Conservation (phyloP, 805 yeast genomes). For the Candida montana region DNA sequence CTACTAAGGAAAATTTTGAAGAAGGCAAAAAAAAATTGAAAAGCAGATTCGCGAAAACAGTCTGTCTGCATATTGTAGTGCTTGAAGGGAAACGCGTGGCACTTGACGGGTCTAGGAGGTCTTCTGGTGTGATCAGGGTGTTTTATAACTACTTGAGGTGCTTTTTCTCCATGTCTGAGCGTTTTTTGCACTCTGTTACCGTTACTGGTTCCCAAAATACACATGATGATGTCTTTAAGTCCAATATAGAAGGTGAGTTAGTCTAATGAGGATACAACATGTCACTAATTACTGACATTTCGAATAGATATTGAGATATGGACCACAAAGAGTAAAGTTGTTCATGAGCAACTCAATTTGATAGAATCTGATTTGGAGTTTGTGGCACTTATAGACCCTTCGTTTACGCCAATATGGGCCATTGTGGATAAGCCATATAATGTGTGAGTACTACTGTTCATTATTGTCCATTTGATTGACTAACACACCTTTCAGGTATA, state of each 20-base stretch:
- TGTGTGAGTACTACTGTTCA: conserved; percentile 15
- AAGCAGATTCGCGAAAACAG: no score
- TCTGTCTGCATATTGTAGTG: no score
- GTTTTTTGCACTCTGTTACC: conserved; percentile 11
- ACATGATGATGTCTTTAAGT: neutral
- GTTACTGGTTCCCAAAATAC: conserved; percentile 9
- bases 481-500: conserved; percentile 14
- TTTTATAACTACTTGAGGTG: no score
- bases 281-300: no score
- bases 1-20: no score
- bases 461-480: neutral
- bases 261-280: no score
- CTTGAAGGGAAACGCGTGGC: no score
- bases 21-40: no score
- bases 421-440: conserved; percentile 24
- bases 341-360: conserved; percentile 14
- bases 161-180: conserved; percentile 1
- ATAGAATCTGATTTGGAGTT: conserved; percentile 9
- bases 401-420: conserved; percentile 23
- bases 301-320: conserved; percentile 21
- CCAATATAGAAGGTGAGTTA: neutral
- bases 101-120: no score
- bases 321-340: conserved; percentile 23
- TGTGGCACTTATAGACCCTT: conserved; percentile 17
- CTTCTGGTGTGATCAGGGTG: no score